Conservation (phyloP, 2,329 filamentous ascomycete species). For the Cladobotryum protrusum region DNA sequence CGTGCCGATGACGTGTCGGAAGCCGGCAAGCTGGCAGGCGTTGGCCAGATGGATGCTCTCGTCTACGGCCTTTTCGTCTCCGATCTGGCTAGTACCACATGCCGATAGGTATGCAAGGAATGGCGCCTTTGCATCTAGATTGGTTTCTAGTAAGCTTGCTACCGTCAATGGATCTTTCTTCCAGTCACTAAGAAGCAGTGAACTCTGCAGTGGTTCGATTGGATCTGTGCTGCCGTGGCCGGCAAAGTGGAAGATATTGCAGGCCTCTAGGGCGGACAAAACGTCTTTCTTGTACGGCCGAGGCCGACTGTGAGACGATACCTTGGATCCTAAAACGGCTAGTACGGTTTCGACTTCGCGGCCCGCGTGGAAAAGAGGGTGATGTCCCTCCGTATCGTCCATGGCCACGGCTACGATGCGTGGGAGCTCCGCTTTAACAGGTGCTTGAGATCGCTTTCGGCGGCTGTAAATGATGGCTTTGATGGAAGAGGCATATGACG, state of each 20-base stretch:
- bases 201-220: not conserved
- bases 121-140: no score
- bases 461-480: slow-evolving; percentile 23
- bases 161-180: no score
- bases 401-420: slow-evolving; percentile 25
- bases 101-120: no score
- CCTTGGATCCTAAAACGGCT: slow-evolving; percentile 2
- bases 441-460: not conserved
- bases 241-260: slow-evolving; percentile 36
- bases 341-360: slow-evolving; percentile 16
- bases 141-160: no score
- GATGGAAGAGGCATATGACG: slow-evolving; percentile 30
- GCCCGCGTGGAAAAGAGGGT: slow-evolving; percentile 13
- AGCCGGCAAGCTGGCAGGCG: no score
- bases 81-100: no score
- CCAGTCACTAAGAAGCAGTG: not conserved
- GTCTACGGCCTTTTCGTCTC: no score
- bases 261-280: slow-evolving; percentile 16
- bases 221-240: slow-evolving; percentile 25
- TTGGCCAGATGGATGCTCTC: no score
- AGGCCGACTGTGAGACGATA: not conserved
- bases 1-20: no score
- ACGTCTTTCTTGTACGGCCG: slow-evolving; percentile 16
- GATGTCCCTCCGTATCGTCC: slow-evolving; percentile 8
- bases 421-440: not conserved